phyloP scores from a whole-genome alignment of 257 asterid species.

The Echium plantagineum region DNA sequence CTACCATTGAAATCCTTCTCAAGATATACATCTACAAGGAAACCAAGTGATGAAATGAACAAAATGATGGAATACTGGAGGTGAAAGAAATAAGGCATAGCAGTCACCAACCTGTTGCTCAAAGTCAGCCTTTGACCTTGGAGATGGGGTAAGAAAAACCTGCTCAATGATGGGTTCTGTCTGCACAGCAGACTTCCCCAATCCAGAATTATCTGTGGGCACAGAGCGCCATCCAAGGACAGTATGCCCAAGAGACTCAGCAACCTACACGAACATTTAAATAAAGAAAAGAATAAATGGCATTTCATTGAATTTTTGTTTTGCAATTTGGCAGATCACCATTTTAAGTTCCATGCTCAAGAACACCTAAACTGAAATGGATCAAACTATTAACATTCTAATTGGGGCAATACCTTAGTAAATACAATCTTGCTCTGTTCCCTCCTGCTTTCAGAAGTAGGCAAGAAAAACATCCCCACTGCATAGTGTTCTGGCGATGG shows the following conservation, averaged over 20 bases:
- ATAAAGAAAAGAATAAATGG: background rate
- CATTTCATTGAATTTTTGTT: too few species aligned
- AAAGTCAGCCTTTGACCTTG: constrained; percentile 66
- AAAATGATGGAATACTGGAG: background rate
- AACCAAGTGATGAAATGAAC: background rate
- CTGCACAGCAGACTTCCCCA: constrained; percentile 91
- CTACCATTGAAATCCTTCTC: constrained; percentile 97
- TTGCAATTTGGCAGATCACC: background rate
- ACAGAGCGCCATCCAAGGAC: constrained; percentile 96
- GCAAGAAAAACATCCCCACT: constrained; percentile 98
- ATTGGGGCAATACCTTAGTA: constrained; percentile 41
- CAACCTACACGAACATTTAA: constrained; percentile 44
- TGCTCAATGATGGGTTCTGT: constrained; percentile 96
- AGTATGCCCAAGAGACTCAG: constrained; percentile 94
- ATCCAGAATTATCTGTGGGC: constrained; percentile 87
- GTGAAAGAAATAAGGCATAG: background rate
- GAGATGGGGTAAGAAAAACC: constrained; percentile 83
- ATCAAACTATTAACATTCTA: background rate
- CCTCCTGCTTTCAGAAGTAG: constrained; percentile 77
- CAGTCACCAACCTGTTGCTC: constrained; percentile 73
- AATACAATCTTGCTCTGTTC: constrained; percentile 87
- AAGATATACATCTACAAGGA: constrained; percentile 76
- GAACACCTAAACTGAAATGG: background rate
- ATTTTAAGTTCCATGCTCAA: background rate
- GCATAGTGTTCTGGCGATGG: constrained; percentile 93